Evolutionary conservation across 1,284 basidiomycete genomes (phyloP).

Genomic region (Xerocomus amazonicus): DNA sequence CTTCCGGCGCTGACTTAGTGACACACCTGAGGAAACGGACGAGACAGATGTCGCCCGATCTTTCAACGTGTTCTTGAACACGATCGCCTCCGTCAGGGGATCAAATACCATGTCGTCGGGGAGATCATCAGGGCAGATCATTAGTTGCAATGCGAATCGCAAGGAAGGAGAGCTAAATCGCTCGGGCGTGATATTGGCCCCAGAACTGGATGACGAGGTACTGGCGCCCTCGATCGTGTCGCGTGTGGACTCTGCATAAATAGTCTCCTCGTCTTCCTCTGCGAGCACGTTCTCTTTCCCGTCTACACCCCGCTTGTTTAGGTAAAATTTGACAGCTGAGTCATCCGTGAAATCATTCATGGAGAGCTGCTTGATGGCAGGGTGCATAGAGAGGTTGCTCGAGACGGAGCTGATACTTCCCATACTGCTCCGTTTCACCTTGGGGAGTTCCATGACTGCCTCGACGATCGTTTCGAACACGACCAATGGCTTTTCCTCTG

Average conservation of each 20-base stretch:
- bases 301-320: slow-evolving; percentile 59
- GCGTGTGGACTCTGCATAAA: slow-evolving; percentile 38
- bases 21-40: slow-evolving; percentile 49
- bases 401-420: slow-evolving; percentile 90
- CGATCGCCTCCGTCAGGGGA: slow-evolving; percentile 84
- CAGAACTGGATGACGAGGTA: slow-evolving; percentile 41
- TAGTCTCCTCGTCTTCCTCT: slow-evolving; percentile 41
- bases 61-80: slow-evolving; percentile 69
- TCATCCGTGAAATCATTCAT: slow-evolving; percentile 99
- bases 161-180: slow-evolving; percentile 77
- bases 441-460: slow-evolving; percentile 73
- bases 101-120: slow-evolving; percentile 95
- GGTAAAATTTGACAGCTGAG: slow-evolving; percentile 93
- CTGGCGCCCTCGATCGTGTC: slow-evolving; percentile 37
- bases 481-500: slow-evolving; percentile 76
- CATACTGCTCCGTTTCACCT: slow-evolving; percentile 88
- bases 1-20: slow-evolving; percentile 62
- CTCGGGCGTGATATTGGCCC: slow-evolving; percentile 55
- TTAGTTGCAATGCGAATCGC: slow-evolving; percentile 81
- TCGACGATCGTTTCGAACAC: slow-evolving; percentile 86
- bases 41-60: slow-evolving; percentile 46
- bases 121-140: slow-evolving; percentile 85
- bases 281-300: slow-evolving; percentile 31
- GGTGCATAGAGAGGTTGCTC: slow-evolving; percentile 89
- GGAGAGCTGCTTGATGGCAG: slow-evolving; percentile 86